A percentile compares a stretch with the other conserved stretches of the same genome.
Evolutionary conservation across 495 filamentous ascomycete species (phyloP).

Genomic region (Penicillium paradoxum): DNA sequence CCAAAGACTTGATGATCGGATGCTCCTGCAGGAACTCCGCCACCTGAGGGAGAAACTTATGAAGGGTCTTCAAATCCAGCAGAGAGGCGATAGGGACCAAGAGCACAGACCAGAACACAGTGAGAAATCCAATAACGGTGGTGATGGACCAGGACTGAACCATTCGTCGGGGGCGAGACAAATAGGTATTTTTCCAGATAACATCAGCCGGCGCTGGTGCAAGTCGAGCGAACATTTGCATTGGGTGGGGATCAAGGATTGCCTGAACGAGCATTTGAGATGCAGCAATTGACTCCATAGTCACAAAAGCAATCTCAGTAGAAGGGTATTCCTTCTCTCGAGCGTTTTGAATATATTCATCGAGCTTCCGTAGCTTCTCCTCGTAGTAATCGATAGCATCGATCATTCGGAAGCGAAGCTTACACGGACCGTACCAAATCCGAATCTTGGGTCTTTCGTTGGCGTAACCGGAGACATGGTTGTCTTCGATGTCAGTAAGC

Average conservation of each 20-base stretch:
- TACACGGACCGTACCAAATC: conserved; percentile 76
- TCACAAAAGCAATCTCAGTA: conserved; percentile 86
- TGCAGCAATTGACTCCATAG: conserved; percentile 91
- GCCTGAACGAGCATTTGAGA: conserved; percentile 94
- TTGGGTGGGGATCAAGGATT: conserved; percentile 80
- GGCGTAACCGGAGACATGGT: conserved; percentile 34
- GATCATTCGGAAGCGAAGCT: conserved; percentile 63
- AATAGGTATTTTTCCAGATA: conserved; percentile 88
- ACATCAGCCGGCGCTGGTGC: conserved; percentile 86
- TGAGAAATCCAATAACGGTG: conserved; percentile 70
- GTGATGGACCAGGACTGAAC: conserved; percentile 77
- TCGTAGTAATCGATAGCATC: conserved; percentile 95
- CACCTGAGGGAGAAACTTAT: conserved; percentile 65
- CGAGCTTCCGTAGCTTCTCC: conserved; percentile 73
- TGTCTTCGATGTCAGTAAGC: conserved; percentile 40
- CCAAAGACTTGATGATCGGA: conserved; percentile 63
- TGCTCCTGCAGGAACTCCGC: conserved; percentile 62
- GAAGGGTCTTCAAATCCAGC: conserved; percentile 72
- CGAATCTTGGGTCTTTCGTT: conserved; percentile 61
- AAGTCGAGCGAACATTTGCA: conserved; percentile 74
- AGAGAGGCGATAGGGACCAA: conserved; percentile 75
- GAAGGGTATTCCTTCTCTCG: conserved; percentile 73
- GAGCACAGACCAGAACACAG: conserved; percentile 83
- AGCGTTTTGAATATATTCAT: conserved; percentile 66
- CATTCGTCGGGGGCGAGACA: conserved; percentile 69